These are phyloP conservation scores for Populus deltoides DNA, from an alignment of 345 rosid genomes.

Conservation along the genomic window DNA sequence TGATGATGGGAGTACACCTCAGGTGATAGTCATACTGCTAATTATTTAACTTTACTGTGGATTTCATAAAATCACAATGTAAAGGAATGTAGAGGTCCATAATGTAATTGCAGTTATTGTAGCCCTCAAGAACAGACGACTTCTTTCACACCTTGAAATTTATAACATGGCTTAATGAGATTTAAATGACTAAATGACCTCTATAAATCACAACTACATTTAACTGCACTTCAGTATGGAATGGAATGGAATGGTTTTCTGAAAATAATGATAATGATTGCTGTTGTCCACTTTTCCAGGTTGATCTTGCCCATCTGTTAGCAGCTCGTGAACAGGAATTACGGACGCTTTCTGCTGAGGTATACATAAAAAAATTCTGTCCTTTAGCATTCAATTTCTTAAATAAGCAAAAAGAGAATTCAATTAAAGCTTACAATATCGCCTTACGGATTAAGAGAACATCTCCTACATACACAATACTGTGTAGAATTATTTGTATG, in stretches of 20 bases:
- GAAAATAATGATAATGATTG: constrained; percentile 4
- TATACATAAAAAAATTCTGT: constrained; percentile 15
- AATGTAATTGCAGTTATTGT: background rate
- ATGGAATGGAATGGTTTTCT: background rate
- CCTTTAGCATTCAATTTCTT: background rate
- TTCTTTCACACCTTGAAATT: background rate
- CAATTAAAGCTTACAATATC: background rate
- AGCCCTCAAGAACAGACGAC: background rate
- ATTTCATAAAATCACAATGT: background rate
- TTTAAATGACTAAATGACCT: background rate
- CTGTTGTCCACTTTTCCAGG: constrained; percentile 45
- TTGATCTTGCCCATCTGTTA: constrained; percentile 88
- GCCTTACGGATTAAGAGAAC: background rate
- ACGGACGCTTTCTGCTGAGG: constrained; percentile 91
- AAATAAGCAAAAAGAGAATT: too few relatives aligned
- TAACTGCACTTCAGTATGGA: background rate
- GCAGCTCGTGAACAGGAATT: constrained; percentile 95
- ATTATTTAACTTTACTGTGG: background rate
- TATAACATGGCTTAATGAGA: background rate
- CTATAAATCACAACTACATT: background rate
- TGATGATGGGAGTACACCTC: constrained; percentile 83
- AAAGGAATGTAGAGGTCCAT: background rate
- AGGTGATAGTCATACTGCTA: constrained; percentile 42
- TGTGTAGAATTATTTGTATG: too few relatives aligned
- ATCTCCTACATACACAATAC: too few relatives aligned